phyloP scores from a whole-genome alignment of 352 stramenopile genomes.

The Phytophthora constricta region DNA sequence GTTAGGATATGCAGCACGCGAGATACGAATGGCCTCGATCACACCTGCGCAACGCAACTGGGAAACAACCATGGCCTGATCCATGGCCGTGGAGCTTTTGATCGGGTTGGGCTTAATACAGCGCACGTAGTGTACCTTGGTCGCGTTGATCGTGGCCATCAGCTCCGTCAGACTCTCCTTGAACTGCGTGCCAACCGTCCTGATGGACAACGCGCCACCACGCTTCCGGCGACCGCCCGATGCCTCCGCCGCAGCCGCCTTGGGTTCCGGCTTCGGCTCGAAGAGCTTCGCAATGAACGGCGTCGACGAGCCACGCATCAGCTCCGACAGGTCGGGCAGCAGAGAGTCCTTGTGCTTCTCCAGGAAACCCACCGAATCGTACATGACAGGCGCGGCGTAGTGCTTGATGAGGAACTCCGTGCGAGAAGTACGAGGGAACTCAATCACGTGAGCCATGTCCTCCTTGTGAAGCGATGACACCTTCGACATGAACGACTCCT shows the following conservation, averaged over 20 bases:
- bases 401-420: slow-evolving; percentile 95
- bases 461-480: slow-evolving; percentile 86
- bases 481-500: slow-evolving; percentile 89
- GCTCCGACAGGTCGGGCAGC: slow-evolving; percentile 93
- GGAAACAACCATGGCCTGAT: slow-evolving; percentile 94
- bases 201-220: slow-evolving; percentile 65
- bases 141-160: slow-evolving; percentile 96
- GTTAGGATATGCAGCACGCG: slow-evolving; percentile 98
- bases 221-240: slow-evolving; percentile 56
- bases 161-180: slow-evolving; percentile 93
- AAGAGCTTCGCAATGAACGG: slow-evolving; percentile 79
- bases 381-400: slow-evolving; percentile 95
- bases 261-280: slow-evolving; percentile 63
- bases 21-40: slow-evolving; percentile 99
- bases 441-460: slow-evolving; percentile 83
- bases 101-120: slow-evolving; percentile 99
- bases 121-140: slow-evolving; percentile 97
- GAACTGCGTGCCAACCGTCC: slow-evolving; percentile 92
- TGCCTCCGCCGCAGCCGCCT: slow-evolving; percentile 41
- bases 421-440: slow-evolving; percentile 84
- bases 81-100: slow-evolving; percentile 92
- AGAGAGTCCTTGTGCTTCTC: slow-evolving; percentile 97
- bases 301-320: slow-evolving; percentile 82
- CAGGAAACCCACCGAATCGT: slow-evolving; percentile 93
- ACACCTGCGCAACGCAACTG: slow-evolving; percentile 98